Evolutionary conservation across 1,284 basidiomycete species (phyloP), one percentile per base, ranked within the genome.

Genomic region (Garcileccinum viscosum): DNA sequence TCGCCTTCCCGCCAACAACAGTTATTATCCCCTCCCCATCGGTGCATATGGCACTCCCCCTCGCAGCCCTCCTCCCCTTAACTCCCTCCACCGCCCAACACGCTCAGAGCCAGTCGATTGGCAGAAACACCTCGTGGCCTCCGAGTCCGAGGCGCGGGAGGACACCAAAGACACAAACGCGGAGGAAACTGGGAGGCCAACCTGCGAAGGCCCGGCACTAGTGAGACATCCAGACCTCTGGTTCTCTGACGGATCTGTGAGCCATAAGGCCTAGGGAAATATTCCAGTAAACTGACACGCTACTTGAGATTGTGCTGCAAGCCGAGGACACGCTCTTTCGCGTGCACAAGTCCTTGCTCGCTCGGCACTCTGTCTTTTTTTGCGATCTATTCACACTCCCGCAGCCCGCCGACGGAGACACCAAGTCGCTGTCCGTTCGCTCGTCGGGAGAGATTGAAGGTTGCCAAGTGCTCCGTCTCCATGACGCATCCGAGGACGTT

Each of bases 171-270:
- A 70, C 32, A 6, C 62, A 42, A 67, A 61, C 3, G 35, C 33
- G 30, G 59, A 37, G 8, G 59, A n/a, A 53, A 37, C 44, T 11
- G 65, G 58, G 17, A 64, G 22, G 22, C 12, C 44, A 32, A 40
- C 30, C 15, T 38, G 64, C 22, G 60, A 67, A 8, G 42, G 12
- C 8, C 24, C 59, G n/a, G n/a, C n/a, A n/a, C 24, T 68, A 1
- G 66, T 70, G 30, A 75, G 67, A 58, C 90, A 93, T 75, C 72
- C 82, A 15, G 89, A 91, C 70, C 82, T 93, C 17, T 93, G 92
- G 91, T 91, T 93, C 77, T 82, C 84, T 38, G 92, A 93, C 73
- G 92, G 92, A 53, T 92, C 90, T 69, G 86, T 93, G 70, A 50
- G 40, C 24, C 58, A 8, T 22, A 24, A 35, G 63, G 6, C 9